A percentile compares a stretch with the other conserved stretches of the same genome.
phyloP scores from a whole-genome alignment of 2,329 filamentous ascomycete species.

The Davidsoniella virescens region DNA sequence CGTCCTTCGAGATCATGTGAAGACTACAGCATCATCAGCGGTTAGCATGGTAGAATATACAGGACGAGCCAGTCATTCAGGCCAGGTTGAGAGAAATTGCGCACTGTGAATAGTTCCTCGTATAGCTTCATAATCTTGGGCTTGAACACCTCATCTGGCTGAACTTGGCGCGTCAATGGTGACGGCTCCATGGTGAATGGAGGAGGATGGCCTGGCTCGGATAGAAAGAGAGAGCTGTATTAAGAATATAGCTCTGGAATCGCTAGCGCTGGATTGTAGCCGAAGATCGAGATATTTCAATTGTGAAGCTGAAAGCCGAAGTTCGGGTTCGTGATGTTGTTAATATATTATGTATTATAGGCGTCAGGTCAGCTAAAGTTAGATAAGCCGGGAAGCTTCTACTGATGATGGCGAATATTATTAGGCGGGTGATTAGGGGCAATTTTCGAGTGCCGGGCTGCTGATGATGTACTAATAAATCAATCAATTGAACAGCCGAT shows the following conservation, averaged over 20 bases:
- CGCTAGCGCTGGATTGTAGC: too few species aligned
- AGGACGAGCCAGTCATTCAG: background rate
- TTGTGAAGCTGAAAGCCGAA: too few species aligned
- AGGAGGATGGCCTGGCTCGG: background rate
- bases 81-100: slow-evolving; percentile 4
- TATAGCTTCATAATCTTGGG: slow-evolving; percentile 90
- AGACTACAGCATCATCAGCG: background rate
- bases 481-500: too few species aligned
- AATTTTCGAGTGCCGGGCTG: too few species aligned
- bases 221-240: background rate
- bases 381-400: too few species aligned
- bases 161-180: slow-evolving; percentile 80
- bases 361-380: too few species aligned
- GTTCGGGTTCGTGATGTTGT: too few species aligned
- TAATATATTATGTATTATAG: too few species aligned
- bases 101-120: slow-evolving; percentile 62
- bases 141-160: slow-evolving; percentile 69
- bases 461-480: too few species aligned
- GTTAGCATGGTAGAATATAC: background rate
- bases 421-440: too few species aligned
- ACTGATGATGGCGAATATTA: too few species aligned
- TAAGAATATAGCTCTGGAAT: background rate
- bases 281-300: too few species aligned
- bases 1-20: background rate
- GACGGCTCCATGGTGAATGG: slow-evolving; percentile 59